These are phyloP conservation scores for Adenanthera pavonina DNA, from an alignment of 306 rosid species.

Conservation along the genomic window DNA sequence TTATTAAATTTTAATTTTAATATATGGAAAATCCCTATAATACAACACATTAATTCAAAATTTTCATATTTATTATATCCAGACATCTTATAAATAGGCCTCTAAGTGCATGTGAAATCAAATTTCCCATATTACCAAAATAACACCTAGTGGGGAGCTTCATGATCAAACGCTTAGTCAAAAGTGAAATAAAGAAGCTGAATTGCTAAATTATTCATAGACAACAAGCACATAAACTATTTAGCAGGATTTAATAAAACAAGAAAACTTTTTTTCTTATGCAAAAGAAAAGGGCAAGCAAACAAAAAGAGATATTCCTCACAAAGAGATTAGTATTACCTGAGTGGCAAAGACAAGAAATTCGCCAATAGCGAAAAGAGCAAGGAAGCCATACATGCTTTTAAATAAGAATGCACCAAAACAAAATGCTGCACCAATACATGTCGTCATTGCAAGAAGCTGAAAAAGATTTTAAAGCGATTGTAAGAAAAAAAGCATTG, in stretches of 20 bases:
- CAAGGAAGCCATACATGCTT: constrained; percentile 74
- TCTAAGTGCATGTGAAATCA: not conserved
- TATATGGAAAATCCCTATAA: too few species aligned
- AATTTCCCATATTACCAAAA: not conserved
- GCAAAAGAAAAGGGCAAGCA: constrained; percentile 1
- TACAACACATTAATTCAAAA: too few species aligned
- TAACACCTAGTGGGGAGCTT: constrained; percentile 6
- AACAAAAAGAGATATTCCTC: constrained; percentile 6
- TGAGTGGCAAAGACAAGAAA: constrained; percentile 83
- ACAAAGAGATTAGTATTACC: constrained; percentile 52
- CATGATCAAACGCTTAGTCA: constrained; percentile 11
- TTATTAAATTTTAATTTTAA: too few species aligned
- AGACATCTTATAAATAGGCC: not conserved
- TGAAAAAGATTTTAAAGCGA: constrained; percentile 44
- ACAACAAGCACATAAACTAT: constrained; percentile 26
- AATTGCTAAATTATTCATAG: constrained; percentile 5
- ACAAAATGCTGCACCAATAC: constrained; percentile 74
- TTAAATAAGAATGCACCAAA: constrained; percentile 72
- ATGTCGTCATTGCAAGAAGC: constrained; percentile 75
- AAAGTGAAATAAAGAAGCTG: not conserved
- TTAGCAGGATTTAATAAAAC: constrained; percentile 2
- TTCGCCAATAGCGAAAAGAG: constrained; percentile 80
- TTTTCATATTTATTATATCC: not conserved
- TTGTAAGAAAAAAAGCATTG: constrained; percentile 26
- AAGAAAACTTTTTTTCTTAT: not conserved